Percentiles rank a stretch among this genome's conserved stretches.
These are phyloP conservation scores for Penicillium manginii DNA, from an alignment of 495 filamentous ascomycete genomes.

Conservation along the genomic window DNA sequence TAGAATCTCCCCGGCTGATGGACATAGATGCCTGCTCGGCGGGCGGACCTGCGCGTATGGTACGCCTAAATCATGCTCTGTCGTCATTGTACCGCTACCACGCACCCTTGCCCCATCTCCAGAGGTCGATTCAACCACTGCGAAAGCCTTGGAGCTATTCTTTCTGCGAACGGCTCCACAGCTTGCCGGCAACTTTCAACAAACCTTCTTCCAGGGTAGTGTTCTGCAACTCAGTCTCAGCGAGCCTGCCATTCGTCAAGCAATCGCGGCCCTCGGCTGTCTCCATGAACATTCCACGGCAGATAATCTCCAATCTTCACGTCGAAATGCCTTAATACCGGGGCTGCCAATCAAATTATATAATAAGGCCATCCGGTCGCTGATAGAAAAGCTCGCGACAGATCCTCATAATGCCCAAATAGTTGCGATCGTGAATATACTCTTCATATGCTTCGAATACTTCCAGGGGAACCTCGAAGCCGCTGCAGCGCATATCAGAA, in stretches of 20 bases:
- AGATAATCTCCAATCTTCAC: neutral
- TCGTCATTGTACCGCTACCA: neutral
- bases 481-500: constrained; percentile 17
- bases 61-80: neutral
- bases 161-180: constrained; percentile 44
- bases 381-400: constrained; percentile 14
- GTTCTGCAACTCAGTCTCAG: constrained; percentile 61
- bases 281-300: constrained; percentile 51
- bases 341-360: constrained; percentile 15
- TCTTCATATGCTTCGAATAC: constrained; percentile 28
- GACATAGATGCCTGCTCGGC: constrained; percentile 35
- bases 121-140: constrained; percentile 8
- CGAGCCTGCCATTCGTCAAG: constrained; percentile 64
- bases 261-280: constrained; percentile 63
- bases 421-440: constrained; percentile 19
- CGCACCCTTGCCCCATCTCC: constrained; percentile 9
- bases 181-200: constrained; percentile 64
- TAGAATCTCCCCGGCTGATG: neutral
- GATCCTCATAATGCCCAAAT: constrained; percentile 9
- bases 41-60: constrained; percentile 41
- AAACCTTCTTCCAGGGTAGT: constrained; percentile 57
- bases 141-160: constrained; percentile 23
- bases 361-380: constrained; percentile 20
- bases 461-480: constrained; percentile 21
- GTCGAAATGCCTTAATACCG: neutral